Percentiles rank a stretch among this genome's conserved stretches.
Evolutionary conservation across 164 flowering plant genomes (phyloP).

Genomic region (Piper longum): DNA sequence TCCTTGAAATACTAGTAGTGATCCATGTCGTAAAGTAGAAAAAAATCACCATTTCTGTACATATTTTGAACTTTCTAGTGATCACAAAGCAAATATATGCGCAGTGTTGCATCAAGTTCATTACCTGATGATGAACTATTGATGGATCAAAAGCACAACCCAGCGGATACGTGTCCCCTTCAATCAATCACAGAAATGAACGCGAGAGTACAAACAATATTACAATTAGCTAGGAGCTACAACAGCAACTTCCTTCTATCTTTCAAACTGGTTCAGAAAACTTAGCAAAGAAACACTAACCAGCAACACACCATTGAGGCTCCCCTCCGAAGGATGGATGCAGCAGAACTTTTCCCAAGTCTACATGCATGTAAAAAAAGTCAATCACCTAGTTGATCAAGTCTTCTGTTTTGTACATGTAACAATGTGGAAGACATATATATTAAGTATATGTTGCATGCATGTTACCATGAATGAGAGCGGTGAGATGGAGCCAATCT

Average conservation of each 20-base stretch:
- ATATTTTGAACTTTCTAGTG: too few relatives aligned
- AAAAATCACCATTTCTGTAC: background rate
- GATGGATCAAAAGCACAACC: constrained; percentile 71
- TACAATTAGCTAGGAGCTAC: too few relatives aligned
- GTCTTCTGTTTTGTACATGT: too few relatives aligned
- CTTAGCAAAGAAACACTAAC: constrained; percentile 8
- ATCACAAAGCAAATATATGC: background rate
- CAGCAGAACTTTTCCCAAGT: constrained; percentile 29
- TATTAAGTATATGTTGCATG: background rate
- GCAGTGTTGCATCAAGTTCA: background rate
- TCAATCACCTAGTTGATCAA: too few relatives aligned
- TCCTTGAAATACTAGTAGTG: constrained; percentile 37
- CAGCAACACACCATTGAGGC: constrained; percentile 33
- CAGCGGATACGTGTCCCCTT: constrained; percentile 65
- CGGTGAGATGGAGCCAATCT: constrained; percentile 38
- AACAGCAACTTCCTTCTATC: background rate
- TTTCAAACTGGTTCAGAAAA: background rate
- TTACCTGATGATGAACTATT: constrained; percentile 60
- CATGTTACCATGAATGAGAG: constrained; percentile 27
- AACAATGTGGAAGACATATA: background rate
- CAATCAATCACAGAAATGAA: background rate
- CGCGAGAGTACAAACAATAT: background rate
- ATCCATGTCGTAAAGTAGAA: background rate
- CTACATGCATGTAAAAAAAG: constrained; percentile 1
- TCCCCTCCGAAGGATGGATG: constrained; percentile 22